Conservation (phyloP, 306 rosid genomes). For the Cicer chorassanicum region DNA sequence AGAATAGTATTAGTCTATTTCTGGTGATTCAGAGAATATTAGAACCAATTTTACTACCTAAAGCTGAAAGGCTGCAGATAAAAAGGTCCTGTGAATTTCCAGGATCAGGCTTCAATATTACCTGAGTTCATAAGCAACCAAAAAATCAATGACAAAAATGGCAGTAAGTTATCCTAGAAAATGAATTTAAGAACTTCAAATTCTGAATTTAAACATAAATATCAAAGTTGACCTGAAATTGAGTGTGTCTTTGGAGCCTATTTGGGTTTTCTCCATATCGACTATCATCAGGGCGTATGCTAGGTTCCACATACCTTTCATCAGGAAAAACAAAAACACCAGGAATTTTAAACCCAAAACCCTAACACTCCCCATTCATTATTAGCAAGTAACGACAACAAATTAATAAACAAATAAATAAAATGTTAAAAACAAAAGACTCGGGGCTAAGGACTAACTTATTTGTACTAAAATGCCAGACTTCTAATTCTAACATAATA, state of each 20-base stretch:
- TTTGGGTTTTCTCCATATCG: slow-evolving; percentile 99
- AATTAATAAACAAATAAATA: neutral
- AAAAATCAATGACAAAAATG: slow-evolving; percentile 28
- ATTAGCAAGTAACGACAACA: slow-evolving; percentile 30
- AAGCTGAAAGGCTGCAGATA: slow-evolving; percentile 83
- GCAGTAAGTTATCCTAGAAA: slow-evolving; percentile 27
- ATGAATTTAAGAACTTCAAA: slow-evolving; percentile 21
- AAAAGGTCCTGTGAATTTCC: slow-evolving; percentile 98
- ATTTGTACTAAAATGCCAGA: neutral
- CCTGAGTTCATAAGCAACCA: slow-evolving; percentile 58
- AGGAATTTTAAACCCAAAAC: slow-evolving; percentile 42
- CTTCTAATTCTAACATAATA: neutral
- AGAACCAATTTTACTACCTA: slow-evolving; percentile 60
- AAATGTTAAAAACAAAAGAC: neutral
- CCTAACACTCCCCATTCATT: slow-evolving; percentile 18
- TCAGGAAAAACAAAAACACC: slow-evolving; percentile 45
- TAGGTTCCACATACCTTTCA: slow-evolving; percentile 88
- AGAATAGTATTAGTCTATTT: slow-evolving; percentile 26
- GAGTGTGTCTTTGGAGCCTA: slow-evolving; percentile 96
- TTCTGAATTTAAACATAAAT: slow-evolving; percentile 13
- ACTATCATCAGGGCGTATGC: slow-evolving; percentile 94
- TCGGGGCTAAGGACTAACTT: too few relatives aligned
- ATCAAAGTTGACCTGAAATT: slow-evolving; percentile 75
- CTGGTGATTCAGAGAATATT: slow-evolving; percentile 34
- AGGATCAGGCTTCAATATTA: slow-evolving; percentile 97